phyloP scores from a whole-genome alignment of 1,284 basidiomycete species.

The Malassezia brasiliensis region DNA sequence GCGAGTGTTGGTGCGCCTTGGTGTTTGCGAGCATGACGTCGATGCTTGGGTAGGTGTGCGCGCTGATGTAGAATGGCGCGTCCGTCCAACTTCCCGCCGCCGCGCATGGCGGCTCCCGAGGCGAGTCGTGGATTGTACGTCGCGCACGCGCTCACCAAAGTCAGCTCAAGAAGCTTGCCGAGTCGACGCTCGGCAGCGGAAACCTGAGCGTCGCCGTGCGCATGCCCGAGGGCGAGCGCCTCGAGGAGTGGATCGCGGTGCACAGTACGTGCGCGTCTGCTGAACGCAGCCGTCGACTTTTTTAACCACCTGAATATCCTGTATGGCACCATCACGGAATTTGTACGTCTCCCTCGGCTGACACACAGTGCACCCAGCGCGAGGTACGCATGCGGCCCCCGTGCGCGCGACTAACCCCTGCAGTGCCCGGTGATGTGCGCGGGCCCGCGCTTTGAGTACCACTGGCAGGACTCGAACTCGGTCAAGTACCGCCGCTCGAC shows the following conservation, averaged over 20 bases:
- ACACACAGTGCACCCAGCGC: constrained; percentile 28
- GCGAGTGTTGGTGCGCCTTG: background rate
- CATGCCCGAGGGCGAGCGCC: constrained; percentile 44
- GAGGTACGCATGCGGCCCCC: constrained; percentile 17
- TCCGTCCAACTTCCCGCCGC: constrained; percentile 1
- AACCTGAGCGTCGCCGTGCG: constrained; percentile 43
- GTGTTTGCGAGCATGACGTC: background rate
- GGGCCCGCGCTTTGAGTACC: constrained; percentile 90
- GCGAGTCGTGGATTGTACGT: constrained; percentile 14
- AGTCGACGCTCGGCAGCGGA: constrained; percentile 71
- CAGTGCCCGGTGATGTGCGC: constrained; percentile 98
- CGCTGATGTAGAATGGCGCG: constrained; percentile 7
- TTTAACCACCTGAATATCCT: constrained; percentile 49
- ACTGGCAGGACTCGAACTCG: constrained; percentile 72
- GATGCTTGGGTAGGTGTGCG: constrained; percentile 9
- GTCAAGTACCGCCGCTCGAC: constrained; percentile 40
- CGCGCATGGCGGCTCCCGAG: background rate
- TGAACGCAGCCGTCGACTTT: constrained; percentile 41
- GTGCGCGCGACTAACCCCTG: background rate
- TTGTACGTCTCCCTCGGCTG: constrained; percentile 16
- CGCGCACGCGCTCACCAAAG: constrained; percentile 3
- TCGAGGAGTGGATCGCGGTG: constrained; percentile 47
- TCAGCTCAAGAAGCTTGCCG: constrained; percentile 90
- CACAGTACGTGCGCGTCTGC: constrained; percentile 30
- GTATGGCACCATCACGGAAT: constrained; percentile 47